Evolutionary conservation across 768 basidiomycete species (phyloP).

Genomic region (Trametes sanguinea): DNA sequence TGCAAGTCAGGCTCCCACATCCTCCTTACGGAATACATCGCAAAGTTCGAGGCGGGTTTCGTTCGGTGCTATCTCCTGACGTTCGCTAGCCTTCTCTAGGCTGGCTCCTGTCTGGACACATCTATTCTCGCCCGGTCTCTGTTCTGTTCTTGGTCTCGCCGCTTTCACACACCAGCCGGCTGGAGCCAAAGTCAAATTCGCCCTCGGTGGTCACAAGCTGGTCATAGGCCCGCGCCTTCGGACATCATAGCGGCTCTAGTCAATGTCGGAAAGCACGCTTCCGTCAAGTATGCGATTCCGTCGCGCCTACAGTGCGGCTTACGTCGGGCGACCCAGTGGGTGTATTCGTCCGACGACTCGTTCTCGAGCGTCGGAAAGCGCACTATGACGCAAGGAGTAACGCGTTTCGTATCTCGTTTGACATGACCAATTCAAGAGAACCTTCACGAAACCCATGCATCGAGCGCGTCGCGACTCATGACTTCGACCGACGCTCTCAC

Average conservation of each 20-base stretch:
- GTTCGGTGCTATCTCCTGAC: neutral
- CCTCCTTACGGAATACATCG: neutral
- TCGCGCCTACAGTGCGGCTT: neutral
- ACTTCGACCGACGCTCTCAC: neutral
- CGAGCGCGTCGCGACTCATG: constrained; percentile 4
- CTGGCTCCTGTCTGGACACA: neutral
- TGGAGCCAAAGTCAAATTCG: neutral
- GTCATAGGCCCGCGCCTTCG: neutral
- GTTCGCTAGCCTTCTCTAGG: neutral
- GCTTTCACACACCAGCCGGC: neutral
- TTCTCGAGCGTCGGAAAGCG: constrained; percentile 5
- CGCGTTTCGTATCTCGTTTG: neutral
- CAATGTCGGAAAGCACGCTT: neutral
- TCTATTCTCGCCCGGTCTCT: neutral
- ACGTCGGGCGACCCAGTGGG: constrained; percentile 7
- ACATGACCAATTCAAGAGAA: constrained; percentile 14
- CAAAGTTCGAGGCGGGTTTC: neutral
- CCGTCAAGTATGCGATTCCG: constrained; percentile 1
- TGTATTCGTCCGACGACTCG: neutral
- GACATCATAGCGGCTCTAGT: neutral
- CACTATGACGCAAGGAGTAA: constrained; percentile 10
- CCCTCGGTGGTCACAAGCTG: neutral
- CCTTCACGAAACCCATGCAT: constrained; percentile 9
- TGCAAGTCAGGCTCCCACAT: neutral
- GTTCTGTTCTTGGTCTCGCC: neutral